Conservation (phyloP, 129 eudicot genomes). For the Pulicaria dysenterica region DNA sequence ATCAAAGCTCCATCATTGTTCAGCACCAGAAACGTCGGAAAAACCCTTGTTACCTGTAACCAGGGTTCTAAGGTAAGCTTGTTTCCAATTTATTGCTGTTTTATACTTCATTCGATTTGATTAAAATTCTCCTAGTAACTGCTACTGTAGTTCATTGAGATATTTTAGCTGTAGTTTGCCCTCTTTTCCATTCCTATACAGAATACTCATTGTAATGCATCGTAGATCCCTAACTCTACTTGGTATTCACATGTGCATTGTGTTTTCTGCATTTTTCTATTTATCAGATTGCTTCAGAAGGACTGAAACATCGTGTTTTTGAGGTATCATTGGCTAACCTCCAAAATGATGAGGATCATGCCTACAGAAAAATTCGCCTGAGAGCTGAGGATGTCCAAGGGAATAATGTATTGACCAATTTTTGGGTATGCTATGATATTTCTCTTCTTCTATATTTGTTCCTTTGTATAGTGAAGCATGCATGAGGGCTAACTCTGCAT, state of each 20-base stretch:
- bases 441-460: background rate
- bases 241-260: background rate
- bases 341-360: conserved; percentile 57
- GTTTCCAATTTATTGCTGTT: too few relatives aligned
- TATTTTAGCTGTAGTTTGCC: background rate
- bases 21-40: too few relatives aligned
- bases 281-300: conserved; percentile 59
- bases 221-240: background rate
- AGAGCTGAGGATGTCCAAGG: conserved; percentile 72
- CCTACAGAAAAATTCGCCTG: conserved; percentile 59
- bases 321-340: conserved; percentile 60
- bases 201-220: background rate
- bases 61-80: too few relatives aligned
- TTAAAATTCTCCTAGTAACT: background rate
- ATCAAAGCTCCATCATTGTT: too few relatives aligned
- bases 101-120: background rate
- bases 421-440: conserved; percentile 38
- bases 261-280: background rate
- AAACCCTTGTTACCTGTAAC: too few relatives aligned
- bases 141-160: background rate
- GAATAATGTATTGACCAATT: conserved; percentile 54
- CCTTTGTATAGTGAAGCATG: background rate
- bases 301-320: conserved; percentile 56
- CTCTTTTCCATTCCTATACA: too few relatives aligned
- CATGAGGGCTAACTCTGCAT: background rate